Evolutionary conservation across 1,284 basidiomycete species (phyloP).

Genomic region (Hypsizygus ulmarius): DNA sequence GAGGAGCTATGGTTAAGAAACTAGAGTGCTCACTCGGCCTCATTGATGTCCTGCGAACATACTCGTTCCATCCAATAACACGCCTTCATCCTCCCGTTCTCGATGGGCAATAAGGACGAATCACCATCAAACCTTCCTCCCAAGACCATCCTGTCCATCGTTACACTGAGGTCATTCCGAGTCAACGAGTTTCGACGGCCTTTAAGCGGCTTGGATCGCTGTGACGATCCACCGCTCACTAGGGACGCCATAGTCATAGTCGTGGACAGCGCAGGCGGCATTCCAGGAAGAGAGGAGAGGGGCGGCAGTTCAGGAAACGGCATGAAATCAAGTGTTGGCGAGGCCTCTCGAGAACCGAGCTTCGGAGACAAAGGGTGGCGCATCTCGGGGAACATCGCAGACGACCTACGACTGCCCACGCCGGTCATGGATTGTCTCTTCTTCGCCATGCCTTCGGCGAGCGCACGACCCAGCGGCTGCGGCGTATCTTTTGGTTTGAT

Average conservation of each 20-base stretch:
- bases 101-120: conserved; percentile 36
- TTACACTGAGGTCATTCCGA: conserved; percentile 58
- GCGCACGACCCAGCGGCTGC: conserved; percentile 25
- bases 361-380: conserved; percentile 36
- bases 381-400: conserved; percentile 33
- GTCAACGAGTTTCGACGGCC: conserved; percentile 43
- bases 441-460: conserved; percentile 17
- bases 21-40: conserved; percentile 48
- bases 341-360: conserved; percentile 29
- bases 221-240: conserved; percentile 33
- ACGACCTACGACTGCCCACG: conserved; percentile 31
- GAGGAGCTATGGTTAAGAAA: neutral
- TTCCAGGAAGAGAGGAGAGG: conserved; percentile 40
- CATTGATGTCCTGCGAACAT: conserved; percentile 46
- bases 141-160: conserved; percentile 63
- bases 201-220: conserved; percentile 29
- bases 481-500: conserved; percentile 55
- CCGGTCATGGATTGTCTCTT: conserved; percentile 31
- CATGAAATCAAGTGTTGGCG: conserved; percentile 30
- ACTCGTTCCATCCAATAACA: conserved; percentile 67
- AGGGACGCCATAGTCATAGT: conserved; percentile 53
- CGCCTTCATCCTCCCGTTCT: conserved; percentile 64
- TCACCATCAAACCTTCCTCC: conserved; percentile 44
- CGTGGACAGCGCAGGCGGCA: conserved; percentile 44
- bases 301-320: conserved; percentile 39